phyloP scores from a whole-genome alignment of 805 yeast genomes.

The Yarrowia bubula region DNA sequence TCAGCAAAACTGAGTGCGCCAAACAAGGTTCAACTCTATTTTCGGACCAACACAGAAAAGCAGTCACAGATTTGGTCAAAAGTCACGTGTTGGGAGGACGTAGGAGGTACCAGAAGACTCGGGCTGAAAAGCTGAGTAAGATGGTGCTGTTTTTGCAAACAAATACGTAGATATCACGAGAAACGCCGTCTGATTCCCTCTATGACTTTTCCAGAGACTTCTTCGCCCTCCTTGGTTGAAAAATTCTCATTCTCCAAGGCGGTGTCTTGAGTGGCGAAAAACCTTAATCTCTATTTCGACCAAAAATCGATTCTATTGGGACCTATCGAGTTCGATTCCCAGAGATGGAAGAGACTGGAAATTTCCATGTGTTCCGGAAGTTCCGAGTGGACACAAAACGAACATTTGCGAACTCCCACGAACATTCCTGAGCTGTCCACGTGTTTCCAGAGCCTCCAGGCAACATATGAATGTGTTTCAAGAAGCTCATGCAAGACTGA shows the following conservation, averaged over 20 bases:
- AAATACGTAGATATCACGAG: background rate
- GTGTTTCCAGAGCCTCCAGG: background rate
- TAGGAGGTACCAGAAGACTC: background rate
- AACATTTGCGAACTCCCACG: background rate
- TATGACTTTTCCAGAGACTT: background rate
- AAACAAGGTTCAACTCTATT: too few species aligned
- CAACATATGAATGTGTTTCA: background rate
- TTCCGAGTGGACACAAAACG: background rate
- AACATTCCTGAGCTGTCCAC: background rate
- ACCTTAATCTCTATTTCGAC: too few species aligned
- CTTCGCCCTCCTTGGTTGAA: background rate
- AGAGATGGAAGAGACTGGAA: background rate
- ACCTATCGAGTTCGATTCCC: background rate
- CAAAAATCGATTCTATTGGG: constrained; percentile 1
- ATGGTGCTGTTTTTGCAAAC: background rate
- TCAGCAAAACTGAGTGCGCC: background rate
- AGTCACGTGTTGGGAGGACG: constrained; percentile 12
- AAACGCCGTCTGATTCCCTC: too few species aligned
- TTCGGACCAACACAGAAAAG: constrained; percentile 6
- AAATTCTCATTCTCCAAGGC: background rate
- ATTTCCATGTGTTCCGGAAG: background rate
- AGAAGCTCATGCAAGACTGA: background rate
- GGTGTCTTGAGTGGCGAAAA: constrained; percentile 7
- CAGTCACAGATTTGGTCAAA: constrained; percentile 18
- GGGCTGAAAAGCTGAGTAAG: background rate